Percentiles rank a stretch among this genome's conserved stretches.
These are phyloP conservation scores for Debaryomycetaceae sp. DNA, from an alignment of 1,139 yeast genomes.

Conservation along the genomic window DNA sequence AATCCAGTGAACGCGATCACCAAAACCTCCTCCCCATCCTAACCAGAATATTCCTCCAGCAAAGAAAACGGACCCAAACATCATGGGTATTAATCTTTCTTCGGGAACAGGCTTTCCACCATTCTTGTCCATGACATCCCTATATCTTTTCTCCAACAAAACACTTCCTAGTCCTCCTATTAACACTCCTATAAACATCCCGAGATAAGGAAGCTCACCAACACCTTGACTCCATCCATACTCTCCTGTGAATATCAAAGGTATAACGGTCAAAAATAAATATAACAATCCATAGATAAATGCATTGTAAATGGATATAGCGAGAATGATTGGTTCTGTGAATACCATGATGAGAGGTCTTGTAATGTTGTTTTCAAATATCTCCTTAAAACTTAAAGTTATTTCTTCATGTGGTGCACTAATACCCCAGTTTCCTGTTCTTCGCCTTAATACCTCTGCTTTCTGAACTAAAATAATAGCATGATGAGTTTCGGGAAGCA, in stretches of 20 bases:
- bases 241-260: constrained; percentile 62
- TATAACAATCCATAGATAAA: constrained; percentile 83
- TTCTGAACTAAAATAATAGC: constrained; percentile 51
- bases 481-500: constrained; percentile 50
- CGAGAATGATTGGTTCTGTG: constrained; percentile 68
- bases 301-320: constrained; percentile 71
- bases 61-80: constrained; percentile 64
- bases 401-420: constrained; percentile 81
- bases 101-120: constrained; percentile 72
- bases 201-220: constrained; percentile 60
- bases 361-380: constrained; percentile 62
- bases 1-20: constrained; percentile 69
- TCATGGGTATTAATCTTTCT: constrained; percentile 72
- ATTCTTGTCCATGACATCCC: constrained; percentile 27
- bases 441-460: constrained; percentile 58
- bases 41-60: constrained; percentile 81
- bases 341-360: constrained; percentile 70
- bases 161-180: constrained; percentile 48
- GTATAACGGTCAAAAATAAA: constrained; percentile 74
- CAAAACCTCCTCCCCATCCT: constrained; percentile 80
- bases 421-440: constrained; percentile 70
- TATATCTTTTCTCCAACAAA: constrained; percentile 25
- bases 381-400: constrained; percentile 56
- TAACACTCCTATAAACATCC: constrained; percentile 58
- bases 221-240: constrained; percentile 55